These are phyloP conservation scores for Fusarium palustre DNA, from an alignment of 2,329 filamentous ascomycete genomes.

Conservation along the genomic window DNA sequence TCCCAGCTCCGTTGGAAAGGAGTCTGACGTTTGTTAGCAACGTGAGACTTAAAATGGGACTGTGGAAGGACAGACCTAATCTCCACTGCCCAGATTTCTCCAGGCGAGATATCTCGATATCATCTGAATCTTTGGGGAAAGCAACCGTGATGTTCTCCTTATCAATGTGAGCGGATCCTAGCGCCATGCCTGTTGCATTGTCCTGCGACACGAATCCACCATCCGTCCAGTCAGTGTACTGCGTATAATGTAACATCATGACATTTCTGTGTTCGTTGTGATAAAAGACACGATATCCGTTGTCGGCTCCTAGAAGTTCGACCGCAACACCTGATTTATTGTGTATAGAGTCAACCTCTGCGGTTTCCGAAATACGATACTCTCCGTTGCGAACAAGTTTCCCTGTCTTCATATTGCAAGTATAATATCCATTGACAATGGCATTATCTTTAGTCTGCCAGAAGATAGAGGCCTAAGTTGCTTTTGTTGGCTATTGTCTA, in stretches of 20 bases:
- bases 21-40: background rate
- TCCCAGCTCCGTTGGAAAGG: background rate
- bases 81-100: background rate
- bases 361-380: background rate
- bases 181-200: background rate
- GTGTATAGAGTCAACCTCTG: background rate
- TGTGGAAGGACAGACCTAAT: background rate
- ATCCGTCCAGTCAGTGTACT: background rate
- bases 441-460: slow-evolving; percentile 4
- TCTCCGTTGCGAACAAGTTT: slow-evolving; percentile 6
- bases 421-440: slow-evolving; percentile 7
- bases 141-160: background rate
- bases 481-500: rapidly evolving
- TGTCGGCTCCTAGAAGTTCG: background rate
- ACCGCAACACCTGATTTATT: slow-evolving; percentile 1
- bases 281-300: slow-evolving; percentile 13
- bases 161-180: slow-evolving; percentile 2
- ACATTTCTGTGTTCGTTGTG: background rate
- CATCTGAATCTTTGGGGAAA: background rate
- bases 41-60: rapidly evolving
- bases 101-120: slow-evolving; percentile 7
- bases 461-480: slow-evolving; percentile 4
- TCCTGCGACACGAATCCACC: slow-evolving; percentile 14
- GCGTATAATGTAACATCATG: slow-evolving; percentile 4
- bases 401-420: slow-evolving; percentile 3